These are phyloP conservation scores for Benincasa hispida DNA, from an alignment of 306 rosid genomes.

Conservation along the genomic window DNA sequence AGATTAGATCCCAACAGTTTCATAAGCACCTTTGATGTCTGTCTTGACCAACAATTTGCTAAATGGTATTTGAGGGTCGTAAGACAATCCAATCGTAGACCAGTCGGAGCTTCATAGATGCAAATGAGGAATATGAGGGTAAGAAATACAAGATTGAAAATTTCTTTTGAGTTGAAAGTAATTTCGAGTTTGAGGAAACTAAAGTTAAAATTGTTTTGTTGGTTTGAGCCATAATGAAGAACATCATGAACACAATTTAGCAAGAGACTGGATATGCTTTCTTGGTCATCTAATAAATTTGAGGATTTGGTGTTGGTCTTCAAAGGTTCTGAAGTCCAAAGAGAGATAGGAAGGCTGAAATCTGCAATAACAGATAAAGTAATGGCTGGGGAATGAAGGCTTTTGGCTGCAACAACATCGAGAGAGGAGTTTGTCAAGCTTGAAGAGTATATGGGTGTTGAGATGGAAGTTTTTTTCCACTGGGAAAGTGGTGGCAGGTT, in stretches of 20 bases:
- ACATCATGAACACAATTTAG: conserved; percentile 49
- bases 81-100: conserved; percentile 48
- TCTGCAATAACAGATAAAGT: conserved; percentile 47
- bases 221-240: conserved; percentile 65
- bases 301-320: conserved; percentile 20
- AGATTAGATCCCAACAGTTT: conserved; percentile 63
- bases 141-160: conserved; percentile 56
- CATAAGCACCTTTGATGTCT: conserved; percentile 46
- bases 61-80: conserved; percentile 29
- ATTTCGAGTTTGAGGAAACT: conserved; percentile 35
- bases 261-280: conserved; percentile 36
- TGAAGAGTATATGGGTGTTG: conserved; percentile 35
- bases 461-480: conserved; percentile 48
- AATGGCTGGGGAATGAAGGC: conserved; percentile 25
- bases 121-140: conserved; percentile 60
- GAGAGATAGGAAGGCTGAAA: conserved; percentile 46
- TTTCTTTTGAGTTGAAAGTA: conserved; percentile 29
- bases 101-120: conserved; percentile 66
- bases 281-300: conserved; percentile 20
- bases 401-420: conserved; percentile 40
- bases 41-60: conserved; percentile 27
- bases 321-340: conserved; percentile 73
- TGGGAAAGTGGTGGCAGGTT: conserved; percentile 60
- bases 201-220: conserved; percentile 20
- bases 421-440: conserved; percentile 60